Evolutionary conservation across 2,329 filamentous ascomycete genomes (phyloP).

Genomic region (Cytospora leucostoma): DNA sequence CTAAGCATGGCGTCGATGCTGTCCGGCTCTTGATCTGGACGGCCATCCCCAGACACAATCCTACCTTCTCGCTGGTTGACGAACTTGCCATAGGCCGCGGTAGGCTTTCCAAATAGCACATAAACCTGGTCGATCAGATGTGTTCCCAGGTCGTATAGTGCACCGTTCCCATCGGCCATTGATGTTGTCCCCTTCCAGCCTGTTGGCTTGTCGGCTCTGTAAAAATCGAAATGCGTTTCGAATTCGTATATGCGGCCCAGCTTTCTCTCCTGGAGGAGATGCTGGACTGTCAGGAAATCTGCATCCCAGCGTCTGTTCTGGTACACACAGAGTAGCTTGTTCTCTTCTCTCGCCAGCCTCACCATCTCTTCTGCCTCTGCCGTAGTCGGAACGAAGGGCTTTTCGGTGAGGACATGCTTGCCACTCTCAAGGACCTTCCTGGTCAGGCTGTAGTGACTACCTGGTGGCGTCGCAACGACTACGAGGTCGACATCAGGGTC

Average conservation of each 20-base stretch:
- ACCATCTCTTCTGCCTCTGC: constrained; percentile 67
- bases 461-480: constrained; percentile 70
- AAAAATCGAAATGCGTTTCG: constrained; percentile 79
- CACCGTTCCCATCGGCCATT: constrained; percentile 64
- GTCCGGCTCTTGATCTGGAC: constrained; percentile 55
- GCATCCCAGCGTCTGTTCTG: constrained; percentile 78
- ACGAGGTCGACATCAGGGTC: constrained; percentile 69
- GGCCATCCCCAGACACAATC: constrained; percentile 33
- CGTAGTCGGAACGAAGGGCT: constrained; percentile 75
- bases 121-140: constrained; percentile 78
- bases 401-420: constrained; percentile 81
- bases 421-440: constrained; percentile 66
- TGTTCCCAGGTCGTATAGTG: constrained; percentile 72
- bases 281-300: constrained; percentile 71
- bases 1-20: constrained; percentile 64
- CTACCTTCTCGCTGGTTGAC: constrained; percentile 61
- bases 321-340: constrained; percentile 65
- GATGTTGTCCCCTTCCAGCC: constrained; percentile 68
- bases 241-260: constrained; percentile 77
- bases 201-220: constrained; percentile 59
- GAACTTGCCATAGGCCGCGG: constrained; percentile 66
- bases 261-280: constrained; percentile 58
- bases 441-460: constrained; percentile 68
- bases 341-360: constrained; percentile 51
- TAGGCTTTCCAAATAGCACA: constrained; percentile 68